Evolutionary conservation across 139 green algal species (phyloP).

Genomic region (Chlorella sp.): DNA sequence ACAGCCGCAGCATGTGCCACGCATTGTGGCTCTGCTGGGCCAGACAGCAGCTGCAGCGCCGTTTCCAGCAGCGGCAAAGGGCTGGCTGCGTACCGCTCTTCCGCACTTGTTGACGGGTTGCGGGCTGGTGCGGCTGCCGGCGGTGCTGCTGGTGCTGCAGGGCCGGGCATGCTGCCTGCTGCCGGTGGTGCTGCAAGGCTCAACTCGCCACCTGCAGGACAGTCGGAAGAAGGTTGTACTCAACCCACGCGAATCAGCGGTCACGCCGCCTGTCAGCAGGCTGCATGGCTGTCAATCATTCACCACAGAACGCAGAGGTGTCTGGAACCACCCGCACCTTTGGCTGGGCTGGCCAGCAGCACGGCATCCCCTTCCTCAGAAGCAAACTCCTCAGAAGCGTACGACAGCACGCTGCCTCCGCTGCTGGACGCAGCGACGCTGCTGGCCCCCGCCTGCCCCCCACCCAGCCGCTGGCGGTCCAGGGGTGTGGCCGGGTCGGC

Average conservation of each 20-base stretch:
- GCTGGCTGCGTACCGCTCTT: background rate
- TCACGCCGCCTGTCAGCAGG: too few relatives aligned
- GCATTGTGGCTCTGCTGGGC: background rate
- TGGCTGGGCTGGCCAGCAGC: conserved; percentile 10
- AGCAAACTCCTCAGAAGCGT: conserved; percentile 4
- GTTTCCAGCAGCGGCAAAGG: background rate
- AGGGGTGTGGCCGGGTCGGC: too few relatives aligned
- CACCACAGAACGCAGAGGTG: background rate
- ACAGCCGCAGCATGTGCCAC: background rate
- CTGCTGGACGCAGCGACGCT: background rate
- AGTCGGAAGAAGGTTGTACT: background rate
- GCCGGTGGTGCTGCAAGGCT: background rate
- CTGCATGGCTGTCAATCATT: background rate
- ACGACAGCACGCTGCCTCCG: background rate
- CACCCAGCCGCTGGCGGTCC: too few relatives aligned
- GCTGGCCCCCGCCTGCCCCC: background rate
- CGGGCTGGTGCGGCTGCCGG: background rate
- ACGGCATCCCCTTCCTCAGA: conserved; percentile 13
- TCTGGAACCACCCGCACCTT: background rate
- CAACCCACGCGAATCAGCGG: background rate
- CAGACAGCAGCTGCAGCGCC: background rate
- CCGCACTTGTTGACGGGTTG: background rate
- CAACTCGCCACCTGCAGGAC: background rate
- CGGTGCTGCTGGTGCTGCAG: background rate
- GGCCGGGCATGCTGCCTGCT: background rate